These are phyloP conservation scores for Trichoderma brevicompactum DNA, from an alignment of 2,329 filamentous ascomycete genomes.

Conservation along the genomic window DNA sequence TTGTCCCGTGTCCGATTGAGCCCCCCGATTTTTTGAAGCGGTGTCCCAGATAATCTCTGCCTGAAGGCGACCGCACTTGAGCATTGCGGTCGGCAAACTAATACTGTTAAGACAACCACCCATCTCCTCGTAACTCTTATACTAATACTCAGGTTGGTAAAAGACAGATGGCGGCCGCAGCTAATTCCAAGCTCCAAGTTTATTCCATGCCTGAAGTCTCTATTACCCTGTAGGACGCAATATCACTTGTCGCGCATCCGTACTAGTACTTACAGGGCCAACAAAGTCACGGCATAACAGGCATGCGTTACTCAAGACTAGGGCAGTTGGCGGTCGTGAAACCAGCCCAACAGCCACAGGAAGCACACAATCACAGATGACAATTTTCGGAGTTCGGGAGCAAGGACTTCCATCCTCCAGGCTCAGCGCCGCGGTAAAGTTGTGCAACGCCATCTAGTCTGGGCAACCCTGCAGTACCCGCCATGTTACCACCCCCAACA, in stretches of 20 bases:
- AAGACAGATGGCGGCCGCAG: no score
- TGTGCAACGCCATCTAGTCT: neutral
- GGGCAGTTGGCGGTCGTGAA: neutral
- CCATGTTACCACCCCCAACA: neutral
- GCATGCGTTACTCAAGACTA: neutral
- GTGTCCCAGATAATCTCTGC: neutral
- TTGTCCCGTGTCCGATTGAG: neutral
- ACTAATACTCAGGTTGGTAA: no score
- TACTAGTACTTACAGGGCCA: no score
- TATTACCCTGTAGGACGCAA: neutral
- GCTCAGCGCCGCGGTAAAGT: neutral
- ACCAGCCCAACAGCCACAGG: neutral
- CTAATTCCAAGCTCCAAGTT: no score
- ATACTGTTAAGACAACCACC: no score
- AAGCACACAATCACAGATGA: neutral
- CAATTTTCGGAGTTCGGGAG: neutral
- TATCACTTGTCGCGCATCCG: no score
- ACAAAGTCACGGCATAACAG: neutral
- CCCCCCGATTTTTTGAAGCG: neutral
- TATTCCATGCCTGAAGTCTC: neutral
- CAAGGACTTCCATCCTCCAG: neutral
- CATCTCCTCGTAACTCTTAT: no score
- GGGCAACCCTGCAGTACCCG: constrained; percentile 2
- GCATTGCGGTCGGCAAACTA: neutral
- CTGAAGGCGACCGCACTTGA: neutral